Evolutionary conservation across 2,329 filamentous ascomycete genomes (phyloP).

Genomic region (Furcasterigmium sp.): DNA sequence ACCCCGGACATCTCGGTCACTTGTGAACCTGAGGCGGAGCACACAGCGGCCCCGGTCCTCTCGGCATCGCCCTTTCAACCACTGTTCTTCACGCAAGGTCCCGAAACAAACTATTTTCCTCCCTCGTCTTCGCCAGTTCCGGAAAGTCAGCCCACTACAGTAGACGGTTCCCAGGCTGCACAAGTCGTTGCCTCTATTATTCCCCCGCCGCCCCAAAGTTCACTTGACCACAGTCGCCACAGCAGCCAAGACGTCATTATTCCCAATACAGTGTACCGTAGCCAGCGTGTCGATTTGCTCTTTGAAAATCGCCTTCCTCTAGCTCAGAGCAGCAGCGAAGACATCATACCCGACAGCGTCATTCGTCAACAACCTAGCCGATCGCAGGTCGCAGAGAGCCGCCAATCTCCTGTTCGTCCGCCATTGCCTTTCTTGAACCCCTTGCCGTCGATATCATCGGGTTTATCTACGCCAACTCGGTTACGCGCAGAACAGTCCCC

Average conservation of each 20-base stretch:
- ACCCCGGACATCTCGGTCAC: background rate
- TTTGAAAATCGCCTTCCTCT: no score
- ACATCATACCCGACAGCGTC: conserved; percentile 11
- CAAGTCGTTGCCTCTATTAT: conserved; percentile 8
- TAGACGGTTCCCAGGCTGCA: conserved; percentile 7
- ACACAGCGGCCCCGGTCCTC: background rate
- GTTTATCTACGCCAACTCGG: no score
- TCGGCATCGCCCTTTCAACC: conserved; percentile 1
- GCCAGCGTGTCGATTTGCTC: no score
- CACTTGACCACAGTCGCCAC: conserved; percentile 3
- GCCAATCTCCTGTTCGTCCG: no score
- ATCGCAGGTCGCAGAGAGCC: no score
- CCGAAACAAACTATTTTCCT: background rate
- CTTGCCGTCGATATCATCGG: no score
- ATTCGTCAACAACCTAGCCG: no score
- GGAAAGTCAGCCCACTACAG: no score
- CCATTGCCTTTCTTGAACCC: no score
- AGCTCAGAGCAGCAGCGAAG: conserved; percentile 3
- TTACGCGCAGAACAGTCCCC: no score
- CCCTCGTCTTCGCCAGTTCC: no score
- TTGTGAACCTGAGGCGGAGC: background rate
- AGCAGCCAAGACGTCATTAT: conserved; percentile 4
- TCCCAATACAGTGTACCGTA: conserved; percentile 12
- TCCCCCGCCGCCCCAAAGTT: background rate
- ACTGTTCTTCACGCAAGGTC: background rate